A percentile compares a stretch with the other conserved stretches of the same genome.
These are phyloP conservation scores for Mortierella sp. DNA, from an alignment of 371 early-diverging fungal species.

Conservation along the genomic window DNA sequence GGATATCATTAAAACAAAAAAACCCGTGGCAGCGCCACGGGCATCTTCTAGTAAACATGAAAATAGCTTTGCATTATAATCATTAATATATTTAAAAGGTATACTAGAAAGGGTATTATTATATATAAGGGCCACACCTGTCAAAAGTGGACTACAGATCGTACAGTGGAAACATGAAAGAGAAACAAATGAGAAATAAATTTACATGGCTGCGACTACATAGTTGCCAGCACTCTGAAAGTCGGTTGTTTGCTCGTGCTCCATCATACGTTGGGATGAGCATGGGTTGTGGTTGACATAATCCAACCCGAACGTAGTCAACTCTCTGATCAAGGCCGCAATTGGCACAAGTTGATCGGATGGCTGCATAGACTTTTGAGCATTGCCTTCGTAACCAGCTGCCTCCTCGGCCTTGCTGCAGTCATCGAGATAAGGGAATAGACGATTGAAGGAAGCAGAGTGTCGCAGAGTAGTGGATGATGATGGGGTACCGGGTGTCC, in stretches of 20 bases:
- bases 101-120: slow-evolving; percentile 5
- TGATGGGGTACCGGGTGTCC: slow-evolving; percentile 32
- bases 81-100: background rate
- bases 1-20: no score
- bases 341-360: slow-evolving; percentile 10
- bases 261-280: background rate
- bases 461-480: slow-evolving; percentile 22
- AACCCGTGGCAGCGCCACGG: no score
- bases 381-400: slow-evolving; percentile 3
- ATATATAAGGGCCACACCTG: background rate
- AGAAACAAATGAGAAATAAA: no score
- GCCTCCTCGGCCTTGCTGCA: background rate
- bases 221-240: slow-evolving; percentile 8
- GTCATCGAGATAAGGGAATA: background rate
- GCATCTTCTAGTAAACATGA: no score
- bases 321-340: slow-evolving; percentile 11
- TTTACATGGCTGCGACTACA: slow-evolving; percentile 25
- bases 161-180: background rate
- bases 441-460: slow-evolving; percentile 19
- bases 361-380: background rate
- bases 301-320: slow-evolving; percentile 19
- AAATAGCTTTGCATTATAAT: background rate
- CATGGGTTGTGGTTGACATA: slow-evolving; percentile 15
- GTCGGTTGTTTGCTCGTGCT: slow-evolving; percentile 6
- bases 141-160: background rate